Conservation (phyloP, 192 early-diverging fungal species). For the Umbelopsis ramanniana region DNA sequence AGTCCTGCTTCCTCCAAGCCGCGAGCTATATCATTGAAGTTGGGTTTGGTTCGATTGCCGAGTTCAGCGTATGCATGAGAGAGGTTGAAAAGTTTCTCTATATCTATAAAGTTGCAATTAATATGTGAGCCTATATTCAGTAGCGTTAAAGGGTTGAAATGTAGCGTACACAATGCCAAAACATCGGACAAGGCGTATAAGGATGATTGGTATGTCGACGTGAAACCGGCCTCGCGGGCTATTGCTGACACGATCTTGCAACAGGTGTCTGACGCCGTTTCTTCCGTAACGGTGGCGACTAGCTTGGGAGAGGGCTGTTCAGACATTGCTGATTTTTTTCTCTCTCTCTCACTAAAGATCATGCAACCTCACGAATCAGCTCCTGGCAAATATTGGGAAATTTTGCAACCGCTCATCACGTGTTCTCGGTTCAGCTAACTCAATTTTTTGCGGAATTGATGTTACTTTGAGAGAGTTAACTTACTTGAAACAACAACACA, state of each 20-base stretch:
- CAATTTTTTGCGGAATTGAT: too few relatives aligned
- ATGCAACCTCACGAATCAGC: too few relatives aligned
- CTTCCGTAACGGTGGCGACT: background rate
- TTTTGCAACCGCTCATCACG: too few relatives aligned
- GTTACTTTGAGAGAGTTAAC: too few relatives aligned
- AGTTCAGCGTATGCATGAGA: conserved; percentile 57
- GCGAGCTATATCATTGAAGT: conserved; percentile 54
- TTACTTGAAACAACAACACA: too few relatives aligned
- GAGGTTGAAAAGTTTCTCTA: conserved; percentile 48
- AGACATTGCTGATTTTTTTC: conserved; percentile 19
- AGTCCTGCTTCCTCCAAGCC: conserved; percentile 48
- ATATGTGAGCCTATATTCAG: background rate
- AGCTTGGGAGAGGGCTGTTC: background rate
- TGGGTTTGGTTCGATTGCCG: conserved; percentile 51
- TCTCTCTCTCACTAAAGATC: too few relatives aligned
- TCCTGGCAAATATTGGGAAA: too few relatives aligned
- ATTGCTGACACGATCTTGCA: conserved; percentile 44
- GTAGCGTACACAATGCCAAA: conserved; percentile 45
- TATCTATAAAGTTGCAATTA: conserved; percentile 36
- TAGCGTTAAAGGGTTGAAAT: background rate
- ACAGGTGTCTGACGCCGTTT: conserved; percentile 3
- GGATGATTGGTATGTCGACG: conserved; percentile 43
- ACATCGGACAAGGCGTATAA: conserved; percentile 42
- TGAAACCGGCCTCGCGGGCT: conserved; percentile 49
- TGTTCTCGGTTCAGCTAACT: too few relatives aligned